A percentile compares a stretch with the other conserved stretches of the same genome.
Conservation (phyloP, 441 rosid species). For the Cnidoscolus chayamansa region DNA sequence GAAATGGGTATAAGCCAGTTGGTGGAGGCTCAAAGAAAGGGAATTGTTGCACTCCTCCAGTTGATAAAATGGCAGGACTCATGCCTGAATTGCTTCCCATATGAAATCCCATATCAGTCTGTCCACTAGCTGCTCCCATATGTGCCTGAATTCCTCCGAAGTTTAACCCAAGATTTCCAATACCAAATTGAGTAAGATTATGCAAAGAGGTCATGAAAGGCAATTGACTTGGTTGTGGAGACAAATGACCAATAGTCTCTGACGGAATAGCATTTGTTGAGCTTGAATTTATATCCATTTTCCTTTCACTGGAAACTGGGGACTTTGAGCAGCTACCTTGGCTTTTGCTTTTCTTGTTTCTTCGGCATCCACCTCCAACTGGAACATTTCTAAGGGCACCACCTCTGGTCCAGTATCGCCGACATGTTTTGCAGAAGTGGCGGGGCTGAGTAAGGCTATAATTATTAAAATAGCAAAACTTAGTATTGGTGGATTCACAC, state of each 20-base stretch:
- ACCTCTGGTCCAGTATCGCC: constrained; percentile 95
- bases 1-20: constrained; percentile 48
- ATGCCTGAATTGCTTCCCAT: constrained; percentile 36
- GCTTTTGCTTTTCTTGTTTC: constrained; percentile 71
- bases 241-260: constrained; percentile 36
- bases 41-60: constrained; percentile 42
- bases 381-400: constrained; percentile 91
- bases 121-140: constrained; percentile 23
- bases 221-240: constrained; percentile 39
- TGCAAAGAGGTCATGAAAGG: constrained; percentile 55
- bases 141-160: constrained; percentile 42
- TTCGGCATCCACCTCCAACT: constrained; percentile 83
- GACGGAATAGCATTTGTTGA: constrained; percentile 31
- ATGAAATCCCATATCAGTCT: constrained; percentile 46
- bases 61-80: constrained; percentile 29
- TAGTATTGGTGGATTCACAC: constrained; percentile 90
- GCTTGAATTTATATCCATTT: constrained; percentile 36
- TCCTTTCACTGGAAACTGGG: constrained; percentile 36
- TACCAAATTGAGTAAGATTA: constrained; percentile 42
- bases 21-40: constrained; percentile 35
- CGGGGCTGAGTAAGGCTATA: constrained; percentile 94
- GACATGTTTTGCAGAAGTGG: constrained; percentile 92
- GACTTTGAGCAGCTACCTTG: constrained; percentile 38
- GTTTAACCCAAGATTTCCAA: constrained; percentile 50
- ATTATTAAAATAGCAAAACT: constrained; percentile 97